Base-by-base conservation (phyloP, 1,284 basidiomycete genomes). In the Puccinia triticina region DNA sequence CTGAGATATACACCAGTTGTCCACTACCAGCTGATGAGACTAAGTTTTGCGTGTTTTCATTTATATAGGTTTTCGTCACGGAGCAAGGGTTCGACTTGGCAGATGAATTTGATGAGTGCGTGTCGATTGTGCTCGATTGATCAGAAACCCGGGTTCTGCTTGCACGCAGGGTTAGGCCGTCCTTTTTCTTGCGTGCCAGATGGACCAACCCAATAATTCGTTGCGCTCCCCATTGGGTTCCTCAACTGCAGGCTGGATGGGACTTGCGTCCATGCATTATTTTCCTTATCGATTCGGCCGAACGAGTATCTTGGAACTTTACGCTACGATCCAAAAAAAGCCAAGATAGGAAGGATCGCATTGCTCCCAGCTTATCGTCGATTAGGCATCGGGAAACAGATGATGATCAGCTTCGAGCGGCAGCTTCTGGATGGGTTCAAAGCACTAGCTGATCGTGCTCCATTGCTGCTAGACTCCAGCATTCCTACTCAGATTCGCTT, bases 31-130 rank as follows among this genome's bases (percentile, higher is more conserved):
- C 12, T 64, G 12, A 21, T 64, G 5, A 34, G 10, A 37, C n/a
- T n/a, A n/a, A n/a, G n/a, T n/a, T n/a, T n/a, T 59, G n/a, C 26
- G n/a, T 11, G 12, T 21, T 34, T 37, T 48, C 23, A 40, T n/a
- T 69, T 5, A n/a, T n/a, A 26, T 72, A 72, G 69, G 48, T 72
- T 23, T 72, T 72, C 46, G 69, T 72, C n/a, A 40, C 43, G n/a
- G 69, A 72, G 21, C 69, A 72, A 72, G 69, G 69, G n/a, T 72
- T 72, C 48, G 26, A 32, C 29, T 72, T 72, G 69, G 48, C 14
- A 16, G 46, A 32, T 32, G 69, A 72, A 32, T 72, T 72, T 50
- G 46, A 50, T 23, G 69, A 50, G 69, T 72, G 48, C 1, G 69
- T 72, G 8, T n/a, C 18, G 50, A 53, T 4, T 53, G 4, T 53